These are phyloP conservation scores for Termitomyces sp. DNA, from an alignment of 768 basidiomycete genomes.

Conservation along the genomic window DNA sequence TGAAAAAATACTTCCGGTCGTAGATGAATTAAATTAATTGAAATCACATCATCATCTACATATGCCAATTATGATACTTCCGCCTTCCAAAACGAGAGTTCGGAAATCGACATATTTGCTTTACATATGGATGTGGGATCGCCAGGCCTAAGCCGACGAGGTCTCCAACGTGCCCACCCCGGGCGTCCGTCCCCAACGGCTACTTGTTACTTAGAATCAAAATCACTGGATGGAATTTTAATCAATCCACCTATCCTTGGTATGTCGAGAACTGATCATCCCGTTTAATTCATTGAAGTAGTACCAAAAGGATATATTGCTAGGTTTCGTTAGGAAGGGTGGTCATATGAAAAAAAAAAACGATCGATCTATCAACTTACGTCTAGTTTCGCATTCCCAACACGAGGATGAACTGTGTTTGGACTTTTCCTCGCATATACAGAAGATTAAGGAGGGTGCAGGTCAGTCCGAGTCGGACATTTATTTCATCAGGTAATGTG, in stretches of 20 bases:
- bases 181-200: neutral
- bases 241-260: neutral
- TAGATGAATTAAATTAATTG: neutral
- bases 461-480: neutral
- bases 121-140: too few species aligned
- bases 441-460: neutral
- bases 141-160: neutral
- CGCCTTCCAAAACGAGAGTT: neutral
- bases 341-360: neutral
- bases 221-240: neutral
- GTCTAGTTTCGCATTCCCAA: neutral
- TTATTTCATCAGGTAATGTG: too few species aligned
- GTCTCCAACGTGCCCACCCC: neutral
- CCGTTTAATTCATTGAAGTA: neutral
- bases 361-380: neutral
- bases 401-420: neutral
- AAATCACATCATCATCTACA: neutral
- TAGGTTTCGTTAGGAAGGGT: neutral
- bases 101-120: neutral
- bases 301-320: neutral
- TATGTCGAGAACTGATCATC: neutral
- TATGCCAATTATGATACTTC: neutral
- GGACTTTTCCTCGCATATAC: neutral
- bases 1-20: neutral
- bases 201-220: neutral